Conservation (phyloP, 306 rosid species). For the Lupinus albus region DNA sequence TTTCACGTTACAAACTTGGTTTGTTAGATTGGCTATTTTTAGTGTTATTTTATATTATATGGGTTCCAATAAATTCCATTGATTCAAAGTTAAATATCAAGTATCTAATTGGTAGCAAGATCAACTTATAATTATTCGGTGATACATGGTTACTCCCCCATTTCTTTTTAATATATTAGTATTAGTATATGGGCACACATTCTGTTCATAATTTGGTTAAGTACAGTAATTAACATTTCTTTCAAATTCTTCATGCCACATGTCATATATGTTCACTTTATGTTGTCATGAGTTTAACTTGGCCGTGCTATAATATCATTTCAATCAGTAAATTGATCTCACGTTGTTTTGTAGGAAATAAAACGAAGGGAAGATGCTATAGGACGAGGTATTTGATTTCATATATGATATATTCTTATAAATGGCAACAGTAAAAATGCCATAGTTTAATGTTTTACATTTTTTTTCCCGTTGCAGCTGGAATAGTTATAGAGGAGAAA, state of each 20-base stretch:
- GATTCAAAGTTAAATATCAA: conserved; percentile 17
- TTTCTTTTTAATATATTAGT: too few relatives aligned
- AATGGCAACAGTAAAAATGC: conserved; percentile 13
- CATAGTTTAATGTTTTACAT: conserved; percentile 6
- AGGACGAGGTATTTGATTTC: conserved; percentile 62
- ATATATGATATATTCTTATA: conserved; percentile 34
- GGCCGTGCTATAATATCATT: conserved; percentile 32
- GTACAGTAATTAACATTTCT: conserved; percentile 1
- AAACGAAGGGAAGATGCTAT: conserved; percentile 84
- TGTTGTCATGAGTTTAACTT: too few relatives aligned
- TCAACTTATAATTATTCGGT: conserved; percentile 10
- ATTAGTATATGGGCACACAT: background rate
- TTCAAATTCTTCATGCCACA: conserved; percentile 27
- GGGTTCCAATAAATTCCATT: too few relatives aligned
- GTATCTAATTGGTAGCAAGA: conserved; percentile 21
- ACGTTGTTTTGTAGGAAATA: conserved; percentile 63
- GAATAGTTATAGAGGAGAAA: conserved; percentile 79
- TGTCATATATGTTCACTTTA: background rate
- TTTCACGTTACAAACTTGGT: conserved; percentile 23
- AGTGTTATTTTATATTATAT: too few relatives aligned
- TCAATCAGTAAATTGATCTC: conserved; percentile 35
- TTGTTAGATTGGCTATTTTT: background rate
- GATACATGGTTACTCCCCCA: background rate
- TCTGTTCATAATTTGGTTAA: conserved; percentile 18
- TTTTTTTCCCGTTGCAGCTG: conserved; percentile 63